Percentiles rank a stretch among this genome's conserved stretches.
Evolutionary conservation across 2,329 filamentous ascomycete genomes (phyloP).

Genomic region (Fusarium tupiense): DNA sequence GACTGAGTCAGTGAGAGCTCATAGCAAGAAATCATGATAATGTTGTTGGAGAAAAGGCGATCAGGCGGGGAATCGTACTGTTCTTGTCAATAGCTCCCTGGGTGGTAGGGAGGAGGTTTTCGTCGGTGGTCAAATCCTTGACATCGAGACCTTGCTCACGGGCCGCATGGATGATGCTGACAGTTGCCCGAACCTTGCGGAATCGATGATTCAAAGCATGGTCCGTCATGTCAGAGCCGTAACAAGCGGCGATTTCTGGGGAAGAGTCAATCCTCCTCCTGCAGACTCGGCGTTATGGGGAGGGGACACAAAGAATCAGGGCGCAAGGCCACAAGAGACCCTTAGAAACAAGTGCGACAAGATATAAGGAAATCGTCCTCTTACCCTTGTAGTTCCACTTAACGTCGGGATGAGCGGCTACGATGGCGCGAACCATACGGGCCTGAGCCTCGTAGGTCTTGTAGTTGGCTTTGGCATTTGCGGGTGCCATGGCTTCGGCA

Average conservation of each 20-base stretch:
- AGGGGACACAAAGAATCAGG: neutral
- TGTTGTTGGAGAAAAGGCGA: neutral
- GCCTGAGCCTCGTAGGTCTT: constrained; percentile 68
- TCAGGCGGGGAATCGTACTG: constrained; percentile 48
- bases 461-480: constrained; percentile 62
- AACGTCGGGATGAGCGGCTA: constrained; percentile 64
- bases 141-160: constrained; percentile 53
- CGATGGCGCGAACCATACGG: constrained; percentile 68
- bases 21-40: neutral
- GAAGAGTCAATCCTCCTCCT: constrained; percentile 47
- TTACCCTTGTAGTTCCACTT: constrained; percentile 71
- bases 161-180: constrained; percentile 50
- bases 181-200: constrained; percentile 57
- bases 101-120: constrained; percentile 49
- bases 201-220: constrained; percentile 63
- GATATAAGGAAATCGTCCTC: constrained; percentile 36
- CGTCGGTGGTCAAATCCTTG: constrained; percentile 52
- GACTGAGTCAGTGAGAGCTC: constrained; percentile 1
- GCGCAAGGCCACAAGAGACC: neutral
- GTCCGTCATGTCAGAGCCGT: constrained; percentile 60
- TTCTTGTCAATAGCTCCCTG: constrained; percentile 52
- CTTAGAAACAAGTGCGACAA: neutral
- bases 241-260: constrained; percentile 59
- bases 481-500: constrained; percentile 54
- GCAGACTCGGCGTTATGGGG: constrained; percentile 5